Percentiles rank a stretch among this genome's conserved stretches.
Evolutionary conservation across 1,284 basidiomycete genomes (phyloP).

Genomic region (Ceratobasidium sp.): DNA sequence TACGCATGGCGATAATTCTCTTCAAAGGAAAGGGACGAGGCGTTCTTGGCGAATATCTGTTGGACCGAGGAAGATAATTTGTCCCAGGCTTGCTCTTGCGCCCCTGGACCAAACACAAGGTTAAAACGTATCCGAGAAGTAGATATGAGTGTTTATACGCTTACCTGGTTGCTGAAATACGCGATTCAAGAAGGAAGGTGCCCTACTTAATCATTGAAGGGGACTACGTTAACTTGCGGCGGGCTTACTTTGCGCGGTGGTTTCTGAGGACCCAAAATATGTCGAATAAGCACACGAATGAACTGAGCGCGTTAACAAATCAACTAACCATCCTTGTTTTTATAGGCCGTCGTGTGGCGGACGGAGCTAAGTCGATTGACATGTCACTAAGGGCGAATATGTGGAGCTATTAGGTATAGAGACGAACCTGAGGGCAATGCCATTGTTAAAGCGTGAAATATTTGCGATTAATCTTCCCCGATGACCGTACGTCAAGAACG

Average conservation of each 20-base stretch:
- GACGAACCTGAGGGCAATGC: constrained; percentile 34
- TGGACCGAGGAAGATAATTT: constrained; percentile 86
- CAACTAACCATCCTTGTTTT: constrained; percentile 64
- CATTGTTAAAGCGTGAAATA: not conserved
- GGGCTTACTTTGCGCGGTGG: constrained; percentile 67
- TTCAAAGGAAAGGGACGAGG: constrained; percentile 93
- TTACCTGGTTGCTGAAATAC: constrained; percentile 38
- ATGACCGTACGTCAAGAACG: too few relatives aligned
- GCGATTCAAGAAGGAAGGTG: too few relatives aligned
- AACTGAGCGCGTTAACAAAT: too few relatives aligned
- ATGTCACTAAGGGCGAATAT: not conserved
- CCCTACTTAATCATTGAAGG: too few relatives aligned
- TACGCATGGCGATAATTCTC: constrained; percentile 96
- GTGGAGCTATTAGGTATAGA: not conserved
- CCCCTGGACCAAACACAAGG: constrained; percentile 74
- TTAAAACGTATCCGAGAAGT: constrained; percentile 33
- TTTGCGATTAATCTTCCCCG: not conserved
- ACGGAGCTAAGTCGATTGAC: constrained; percentile 10
- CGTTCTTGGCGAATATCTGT: constrained; percentile 97
- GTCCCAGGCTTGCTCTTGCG: constrained; percentile 77
- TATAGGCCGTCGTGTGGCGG: constrained; percentile 51
- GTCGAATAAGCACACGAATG: too few relatives aligned
- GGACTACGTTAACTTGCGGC: not conserved
- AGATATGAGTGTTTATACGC: constrained; percentile 23
- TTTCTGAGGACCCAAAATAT: constrained; percentile 58